These are phyloP conservation scores for Sporobolus alterniflorus DNA, from an alignment of 202 grass and related monocot genomes.

Conservation along the genomic window DNA sequence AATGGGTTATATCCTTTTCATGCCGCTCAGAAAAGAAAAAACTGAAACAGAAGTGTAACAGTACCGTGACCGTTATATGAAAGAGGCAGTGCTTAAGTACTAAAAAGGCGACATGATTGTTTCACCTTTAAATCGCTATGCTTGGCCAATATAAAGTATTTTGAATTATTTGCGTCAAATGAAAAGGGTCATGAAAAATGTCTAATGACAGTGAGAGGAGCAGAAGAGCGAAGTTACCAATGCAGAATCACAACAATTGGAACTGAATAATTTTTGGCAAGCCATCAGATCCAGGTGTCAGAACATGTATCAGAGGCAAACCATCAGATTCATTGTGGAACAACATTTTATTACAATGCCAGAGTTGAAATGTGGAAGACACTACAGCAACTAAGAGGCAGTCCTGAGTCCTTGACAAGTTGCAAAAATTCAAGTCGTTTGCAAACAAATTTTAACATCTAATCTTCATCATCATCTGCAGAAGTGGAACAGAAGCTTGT, in stretches of 20 bases:
- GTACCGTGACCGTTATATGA: background rate
- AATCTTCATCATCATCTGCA: constrained; percentile 65
- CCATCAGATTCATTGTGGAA: constrained; percentile 27
- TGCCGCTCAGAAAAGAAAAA: background rate
- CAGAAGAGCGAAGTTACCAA: background rate
- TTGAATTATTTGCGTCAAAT: background rate
- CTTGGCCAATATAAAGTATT: background rate
- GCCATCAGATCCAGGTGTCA: constrained; percentile 15
- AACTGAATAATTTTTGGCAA: constrained; percentile 21
- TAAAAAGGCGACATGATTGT: background rate
- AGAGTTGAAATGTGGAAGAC: constrained; percentile 16
- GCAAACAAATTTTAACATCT: constrained; percentile 34
- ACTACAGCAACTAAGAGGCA: constrained; percentile 17
- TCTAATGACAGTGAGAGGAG: background rate
- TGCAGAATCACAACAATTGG: background rate
- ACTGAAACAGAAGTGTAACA: background rate
- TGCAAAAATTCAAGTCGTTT: constrained; percentile 36
- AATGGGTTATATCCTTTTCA: background rate
- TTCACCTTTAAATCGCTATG: background rate
- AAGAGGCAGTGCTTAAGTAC: background rate
- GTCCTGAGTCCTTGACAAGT: constrained; percentile 11
- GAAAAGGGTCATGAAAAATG: constrained; percentile 1
- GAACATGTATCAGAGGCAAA: constrained; percentile 2
- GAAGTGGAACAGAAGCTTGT: constrained; percentile 7
- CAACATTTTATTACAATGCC: constrained; percentile 52